Evolutionary conservation across 2,329 filamentous ascomycete species (phyloP).

Genomic region (Diplodia mutila): DNA sequence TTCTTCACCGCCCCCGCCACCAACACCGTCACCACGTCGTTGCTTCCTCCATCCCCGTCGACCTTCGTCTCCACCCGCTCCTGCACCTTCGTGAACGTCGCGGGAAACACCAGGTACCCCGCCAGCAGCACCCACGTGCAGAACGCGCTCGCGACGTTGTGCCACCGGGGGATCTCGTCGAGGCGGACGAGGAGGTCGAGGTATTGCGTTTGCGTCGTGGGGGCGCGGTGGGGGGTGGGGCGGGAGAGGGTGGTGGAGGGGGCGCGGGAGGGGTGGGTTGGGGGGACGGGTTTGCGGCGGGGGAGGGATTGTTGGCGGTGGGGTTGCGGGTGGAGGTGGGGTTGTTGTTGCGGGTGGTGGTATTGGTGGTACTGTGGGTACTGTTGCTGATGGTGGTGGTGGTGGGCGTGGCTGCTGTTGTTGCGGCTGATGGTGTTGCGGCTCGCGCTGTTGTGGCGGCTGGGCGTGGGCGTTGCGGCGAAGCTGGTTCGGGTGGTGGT

Average conservation of each 20-base stretch:
- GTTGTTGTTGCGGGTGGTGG: neutral
- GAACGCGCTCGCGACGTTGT: slow-evolving; percentile 54
- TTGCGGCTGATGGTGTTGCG: neutral
- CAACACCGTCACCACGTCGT: slow-evolving; percentile 32
- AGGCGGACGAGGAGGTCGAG: slow-evolving; percentile 52
- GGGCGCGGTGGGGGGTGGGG: neutral
- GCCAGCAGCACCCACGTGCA: slow-evolving; percentile 57
- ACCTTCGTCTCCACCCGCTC: slow-evolving; percentile 35
- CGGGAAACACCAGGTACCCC: slow-evolving; percentile 58
- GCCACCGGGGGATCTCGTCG: slow-evolving; percentile 50
- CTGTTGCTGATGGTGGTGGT: neutral
- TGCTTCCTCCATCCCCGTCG: slow-evolving; percentile 30
- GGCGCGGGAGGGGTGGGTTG: neutral
- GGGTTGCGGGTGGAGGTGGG: neutral
- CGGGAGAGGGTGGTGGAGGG: neutral
- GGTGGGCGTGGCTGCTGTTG: too few species aligned
- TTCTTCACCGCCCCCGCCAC: slow-evolving; percentile 42
- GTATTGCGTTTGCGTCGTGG: slow-evolving; percentile 8
- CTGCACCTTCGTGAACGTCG: slow-evolving; percentile 55
- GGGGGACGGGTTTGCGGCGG: neutral
- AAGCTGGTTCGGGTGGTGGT: neutral
- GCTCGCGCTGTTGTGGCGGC: neutral
- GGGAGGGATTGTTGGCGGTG: neutral
- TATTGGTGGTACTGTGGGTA: neutral
- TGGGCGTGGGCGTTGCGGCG: neutral